phyloP scores from a whole-genome alignment of 2,329 filamentous ascomycete genomes.

The Trichoderma sp. region DNA sequence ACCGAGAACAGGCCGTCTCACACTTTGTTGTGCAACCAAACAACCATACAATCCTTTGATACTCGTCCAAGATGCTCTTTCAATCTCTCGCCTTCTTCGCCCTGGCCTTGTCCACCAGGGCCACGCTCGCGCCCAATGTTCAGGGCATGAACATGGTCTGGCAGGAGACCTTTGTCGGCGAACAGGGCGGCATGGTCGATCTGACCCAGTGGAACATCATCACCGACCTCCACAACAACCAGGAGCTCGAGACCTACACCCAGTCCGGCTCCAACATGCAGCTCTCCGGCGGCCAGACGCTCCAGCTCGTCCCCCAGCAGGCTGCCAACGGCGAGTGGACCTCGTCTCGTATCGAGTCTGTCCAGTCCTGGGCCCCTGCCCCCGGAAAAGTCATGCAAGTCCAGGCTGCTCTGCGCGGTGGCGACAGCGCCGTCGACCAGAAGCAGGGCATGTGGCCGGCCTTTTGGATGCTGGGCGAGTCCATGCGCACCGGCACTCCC shows the following conservation, averaged over 20 bases:
- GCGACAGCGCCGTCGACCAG: conserved; percentile 35
- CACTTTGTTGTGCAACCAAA: not conserved
- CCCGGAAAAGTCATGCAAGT: conserved; percentile 45
- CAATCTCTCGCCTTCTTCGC: conserved; percentile 29
- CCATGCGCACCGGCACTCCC: conserved; percentile 46
- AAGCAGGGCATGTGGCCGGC: conserved; percentile 57
- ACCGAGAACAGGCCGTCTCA: not conserved
- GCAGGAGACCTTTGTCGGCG: conserved; percentile 49
- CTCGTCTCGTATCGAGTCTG: conserved; percentile 52
- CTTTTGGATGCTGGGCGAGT: conserved; percentile 54
- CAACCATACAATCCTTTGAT: not conserved
- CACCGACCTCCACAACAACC: conserved; percentile 49
- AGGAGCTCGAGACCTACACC: conserved; percentile 52
- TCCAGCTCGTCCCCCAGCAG: conserved; percentile 53
- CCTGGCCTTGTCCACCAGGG: conserved; percentile 33
- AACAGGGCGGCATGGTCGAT: conserved; percentile 42
- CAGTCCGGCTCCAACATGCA: conserved; percentile 49
- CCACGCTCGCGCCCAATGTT: conserved; percentile 43
- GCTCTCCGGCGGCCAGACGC: conserved; percentile 51
- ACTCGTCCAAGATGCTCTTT: conserved; percentile 32
- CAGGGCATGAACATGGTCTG: conserved; percentile 47
- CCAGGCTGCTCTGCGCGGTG: conserved; percentile 50
- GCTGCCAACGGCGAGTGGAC: conserved; percentile 47
- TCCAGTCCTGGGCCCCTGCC: conserved; percentile 47
- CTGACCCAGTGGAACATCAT: conserved; percentile 49